phyloP scores from a whole-genome alignment of 2,329 filamentous ascomycete species.

The Diaporthe eres region DNA sequence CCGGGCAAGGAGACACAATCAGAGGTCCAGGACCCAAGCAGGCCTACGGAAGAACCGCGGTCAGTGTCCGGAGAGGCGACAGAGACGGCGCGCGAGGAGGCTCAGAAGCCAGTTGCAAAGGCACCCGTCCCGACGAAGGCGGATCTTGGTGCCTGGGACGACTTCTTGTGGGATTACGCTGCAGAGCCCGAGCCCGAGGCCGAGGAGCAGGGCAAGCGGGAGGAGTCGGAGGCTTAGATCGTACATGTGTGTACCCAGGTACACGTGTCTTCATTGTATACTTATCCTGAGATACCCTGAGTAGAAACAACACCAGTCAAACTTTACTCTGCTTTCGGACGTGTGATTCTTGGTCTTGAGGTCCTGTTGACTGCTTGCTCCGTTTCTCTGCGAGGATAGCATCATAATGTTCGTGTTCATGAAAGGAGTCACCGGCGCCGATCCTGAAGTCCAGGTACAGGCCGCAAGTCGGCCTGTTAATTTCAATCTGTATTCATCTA shows the following conservation, averaged over 20 bases:
- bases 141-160: slow-evolving; percentile 31
- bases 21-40: not conserved
- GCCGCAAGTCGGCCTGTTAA: not conserved
- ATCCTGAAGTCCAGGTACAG: not conserved
- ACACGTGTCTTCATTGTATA: not conserved
- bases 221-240: not conserved
- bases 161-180: slow-evolving; percentile 18
- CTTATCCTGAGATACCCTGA: slow-evolving; percentile 31
- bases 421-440: not conserved
- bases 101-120: not conserved
- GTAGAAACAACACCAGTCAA: not conserved
- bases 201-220: not conserved
- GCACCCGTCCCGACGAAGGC: not conserved
- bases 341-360: not conserved
- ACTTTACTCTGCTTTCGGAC: slow-evolving; percentile 41
- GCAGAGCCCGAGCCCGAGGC: not conserved
- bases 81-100: not conserved
- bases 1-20: not conserved
- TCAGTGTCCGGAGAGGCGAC: not conserved
- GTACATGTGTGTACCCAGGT: not conserved
- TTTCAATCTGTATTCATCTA: not conserved
- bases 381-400: not conserved
- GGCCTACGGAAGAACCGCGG: not conserved
- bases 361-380: not conserved
- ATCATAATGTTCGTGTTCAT: not conserved